Conservation (phyloP, 352 stramenopile species). For the Globisporangium irregulare region DNA sequence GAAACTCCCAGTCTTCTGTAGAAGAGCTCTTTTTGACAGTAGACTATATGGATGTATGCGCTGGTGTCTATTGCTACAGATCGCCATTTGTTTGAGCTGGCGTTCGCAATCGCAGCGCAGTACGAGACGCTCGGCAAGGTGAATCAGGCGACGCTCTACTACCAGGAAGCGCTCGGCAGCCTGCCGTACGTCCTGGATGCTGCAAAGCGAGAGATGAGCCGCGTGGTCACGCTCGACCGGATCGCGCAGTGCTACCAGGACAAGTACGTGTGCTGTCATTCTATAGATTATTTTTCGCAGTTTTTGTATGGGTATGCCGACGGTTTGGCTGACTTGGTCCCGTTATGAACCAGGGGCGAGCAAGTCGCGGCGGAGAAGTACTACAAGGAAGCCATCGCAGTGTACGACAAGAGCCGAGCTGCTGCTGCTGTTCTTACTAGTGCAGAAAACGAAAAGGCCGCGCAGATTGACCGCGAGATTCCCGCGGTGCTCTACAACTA, state of each 20-base stretch:
- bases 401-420: conserved; percentile 21
- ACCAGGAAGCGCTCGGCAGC: conserved; percentile 62
- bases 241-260: conserved; percentile 81
- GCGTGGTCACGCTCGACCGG: conserved; percentile 71
- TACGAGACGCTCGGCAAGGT: conserved; percentile 53
- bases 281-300: background rate
- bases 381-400: conserved; percentile 33
- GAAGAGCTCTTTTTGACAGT: too few species aligned
- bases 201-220: conserved; percentile 34
- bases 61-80: conserved; percentile 20
- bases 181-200: conserved; percentile 32
- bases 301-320: background rate
- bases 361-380: conserved; percentile 35
- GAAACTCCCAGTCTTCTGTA: too few species aligned
- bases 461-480: conserved; percentile 29
- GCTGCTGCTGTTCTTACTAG: background rate
- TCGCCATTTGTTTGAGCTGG: conserved; percentile 73
- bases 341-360: conserved; percentile 19
- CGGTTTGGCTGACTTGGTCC: background rate
- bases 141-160: conserved; percentile 53
- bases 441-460: background rate
- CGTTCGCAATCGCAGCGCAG: conserved; percentile 73
- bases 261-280: conserved; percentile 18
- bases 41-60: too few species aligned
- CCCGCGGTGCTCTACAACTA: conserved; percentile 33